A percentile compares a stretch with the other conserved stretches of the same genome.
Evolutionary conservation across 129 eudicot genomes (phyloP).

Genomic region (Arctium minus): DNA sequence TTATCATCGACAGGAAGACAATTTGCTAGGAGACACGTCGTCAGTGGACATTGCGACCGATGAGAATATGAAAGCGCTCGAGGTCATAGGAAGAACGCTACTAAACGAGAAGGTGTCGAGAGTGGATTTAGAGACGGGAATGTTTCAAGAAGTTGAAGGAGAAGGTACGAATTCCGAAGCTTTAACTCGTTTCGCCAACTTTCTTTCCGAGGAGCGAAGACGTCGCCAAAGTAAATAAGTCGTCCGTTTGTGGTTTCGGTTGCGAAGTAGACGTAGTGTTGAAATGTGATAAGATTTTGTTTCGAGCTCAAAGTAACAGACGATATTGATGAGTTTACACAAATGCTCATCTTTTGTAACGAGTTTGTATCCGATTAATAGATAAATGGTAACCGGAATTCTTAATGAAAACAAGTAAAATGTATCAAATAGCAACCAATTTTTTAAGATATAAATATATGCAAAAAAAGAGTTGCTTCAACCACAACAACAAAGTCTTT

Average conservation of each 20-base stretch:
- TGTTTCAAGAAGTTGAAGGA: constrained; percentile 44
- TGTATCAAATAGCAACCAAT: too few relatives aligned
- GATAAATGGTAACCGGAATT: too few relatives aligned
- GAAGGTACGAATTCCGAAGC: constrained; percentile 77
- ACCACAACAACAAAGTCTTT: too few relatives aligned
- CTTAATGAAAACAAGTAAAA: too few relatives aligned
- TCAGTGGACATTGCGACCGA: constrained; percentile 53
- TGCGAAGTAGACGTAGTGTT: not conserved
- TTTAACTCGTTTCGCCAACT: constrained; percentile 48
- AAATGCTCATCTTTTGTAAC: not conserved
- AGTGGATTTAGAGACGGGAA: constrained; percentile 68
- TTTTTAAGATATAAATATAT: too few relatives aligned
- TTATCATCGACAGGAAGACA: constrained; percentile 37
- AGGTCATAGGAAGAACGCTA: constrained; percentile 41
- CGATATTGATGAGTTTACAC: not conserved
- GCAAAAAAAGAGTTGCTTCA: too few relatives aligned
- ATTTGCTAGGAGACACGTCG: constrained; percentile 55
- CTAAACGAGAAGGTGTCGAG: constrained; percentile 54
- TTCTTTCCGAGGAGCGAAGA: constrained; percentile 55
- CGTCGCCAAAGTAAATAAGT: constrained; percentile 8
- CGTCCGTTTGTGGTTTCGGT: not conserved
- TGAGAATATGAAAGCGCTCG: constrained; percentile 46
- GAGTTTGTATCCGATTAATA: not conserved
- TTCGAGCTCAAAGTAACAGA: not conserved
- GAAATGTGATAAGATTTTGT: not conserved